Conservation (phyloP, 305 asterid species). For the Fraxinus latifolia region DNA sequence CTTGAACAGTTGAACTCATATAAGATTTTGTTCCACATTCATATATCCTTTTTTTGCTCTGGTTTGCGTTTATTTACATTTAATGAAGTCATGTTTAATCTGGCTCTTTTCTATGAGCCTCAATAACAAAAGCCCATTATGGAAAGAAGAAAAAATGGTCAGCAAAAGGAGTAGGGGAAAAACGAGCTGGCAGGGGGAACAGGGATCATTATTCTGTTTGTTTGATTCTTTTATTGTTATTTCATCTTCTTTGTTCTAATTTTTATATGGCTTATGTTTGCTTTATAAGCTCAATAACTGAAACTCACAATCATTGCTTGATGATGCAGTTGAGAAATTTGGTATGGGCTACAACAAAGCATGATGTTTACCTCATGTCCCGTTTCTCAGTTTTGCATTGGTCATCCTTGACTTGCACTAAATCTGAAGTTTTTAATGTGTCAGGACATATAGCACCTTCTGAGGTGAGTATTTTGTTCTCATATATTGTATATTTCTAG, state of each 20-base stretch:
- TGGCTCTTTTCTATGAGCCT: not conserved
- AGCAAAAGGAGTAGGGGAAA: not conserved
- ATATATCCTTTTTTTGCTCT: not conserved
- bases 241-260: not conserved
- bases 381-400: constrained; percentile 62
- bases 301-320: constrained; percentile 12
- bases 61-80: not conserved
- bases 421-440: constrained; percentile 64
- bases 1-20: not conserved
- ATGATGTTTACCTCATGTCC: constrained; percentile 63
- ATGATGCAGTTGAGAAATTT: constrained; percentile 58
- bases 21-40: not conserved
- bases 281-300: constrained; percentile 18
- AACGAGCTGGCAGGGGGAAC: not conserved
- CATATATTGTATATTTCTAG: not conserved
- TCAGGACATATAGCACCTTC: constrained; percentile 88
- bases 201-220: not conserved
- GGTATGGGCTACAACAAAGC: constrained; percentile 69
- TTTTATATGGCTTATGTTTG: not conserved
- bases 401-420: constrained; percentile 47
- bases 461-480: constrained; percentile 52
- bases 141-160: not conserved
- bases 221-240: not conserved
- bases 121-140: not conserved
- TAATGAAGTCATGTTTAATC: not conserved